phyloP scores from a whole-genome alignment of 192 early-diverging fungal genomes.

The Dissophora ornata region DNA sequence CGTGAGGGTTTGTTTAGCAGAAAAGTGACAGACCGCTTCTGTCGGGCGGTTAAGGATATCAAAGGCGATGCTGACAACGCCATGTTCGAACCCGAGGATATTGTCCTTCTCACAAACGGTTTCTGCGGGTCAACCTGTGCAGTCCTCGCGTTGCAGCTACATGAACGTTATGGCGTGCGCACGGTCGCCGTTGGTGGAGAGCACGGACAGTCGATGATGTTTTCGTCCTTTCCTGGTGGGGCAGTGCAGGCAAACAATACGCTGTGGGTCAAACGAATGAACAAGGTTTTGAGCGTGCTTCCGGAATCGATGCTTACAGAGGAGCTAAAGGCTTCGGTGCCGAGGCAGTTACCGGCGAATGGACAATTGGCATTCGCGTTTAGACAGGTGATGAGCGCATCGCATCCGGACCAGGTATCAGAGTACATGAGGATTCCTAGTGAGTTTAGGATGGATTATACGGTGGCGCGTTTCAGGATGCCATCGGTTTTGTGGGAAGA shows the following conservation, averaged over 20 bases:
- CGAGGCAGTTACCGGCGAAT: slow-evolving; percentile 33
- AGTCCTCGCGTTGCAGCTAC: slow-evolving; percentile 32
- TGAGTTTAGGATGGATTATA: slow-evolving; percentile 45
- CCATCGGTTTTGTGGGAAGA: slow-evolving; percentile 49
- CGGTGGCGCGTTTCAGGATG: slow-evolving; percentile 36
- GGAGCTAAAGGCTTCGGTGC: neutral
- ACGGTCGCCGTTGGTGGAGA: slow-evolving; percentile 40
- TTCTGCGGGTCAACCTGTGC: slow-evolving; percentile 53
- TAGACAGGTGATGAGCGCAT: slow-evolving; percentile 37
- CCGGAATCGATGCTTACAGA: neutral
- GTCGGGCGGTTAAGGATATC: slow-evolving; percentile 24
- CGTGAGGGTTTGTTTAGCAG: slow-evolving; percentile 29
- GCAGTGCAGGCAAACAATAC: slow-evolving; percentile 51
- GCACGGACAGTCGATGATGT: slow-evolving; percentile 40
- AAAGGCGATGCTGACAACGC: slow-evolving; percentile 5
- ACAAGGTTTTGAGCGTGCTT: slow-evolving; percentile 7
- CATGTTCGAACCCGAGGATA: slow-evolving; percentile 24
- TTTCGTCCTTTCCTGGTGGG: slow-evolving; percentile 49
- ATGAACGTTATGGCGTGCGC: slow-evolving; percentile 39
- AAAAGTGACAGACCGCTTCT: slow-evolving; percentile 23
- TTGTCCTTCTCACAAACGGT: slow-evolving; percentile 46
- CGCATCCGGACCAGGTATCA: slow-evolving; percentile 12
- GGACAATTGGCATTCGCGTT: slow-evolving; percentile 44
- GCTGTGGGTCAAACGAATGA: slow-evolving; percentile 20
- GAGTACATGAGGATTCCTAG: slow-evolving; percentile 44